These are phyloP conservation scores for Mycena floridula DNA, from an alignment of 768 basidiomycete genomes.

Conservation along the genomic window DNA sequence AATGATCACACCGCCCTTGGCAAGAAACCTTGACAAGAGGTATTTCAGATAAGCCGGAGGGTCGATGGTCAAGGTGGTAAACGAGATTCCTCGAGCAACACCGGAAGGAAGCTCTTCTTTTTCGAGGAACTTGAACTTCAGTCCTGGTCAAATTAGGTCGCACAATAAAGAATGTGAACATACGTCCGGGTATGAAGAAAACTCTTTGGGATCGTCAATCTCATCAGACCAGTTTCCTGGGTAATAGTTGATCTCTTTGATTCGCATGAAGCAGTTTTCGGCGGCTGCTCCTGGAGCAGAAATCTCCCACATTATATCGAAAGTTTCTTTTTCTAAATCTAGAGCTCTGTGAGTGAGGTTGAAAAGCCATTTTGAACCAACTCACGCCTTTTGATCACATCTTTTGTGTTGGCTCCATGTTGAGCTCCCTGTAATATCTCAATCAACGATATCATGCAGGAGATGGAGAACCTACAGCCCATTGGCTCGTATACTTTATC, in stretches of 20 bases:
- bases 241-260: slow-evolving; percentile 38
- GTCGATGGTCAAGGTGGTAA: slow-evolving; percentile 13
- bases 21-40: slow-evolving; percentile 58
- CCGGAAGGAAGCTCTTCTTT: slow-evolving; percentile 29
- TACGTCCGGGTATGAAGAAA: too few relatives aligned
- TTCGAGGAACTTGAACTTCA: not conserved
- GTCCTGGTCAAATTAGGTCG: too few relatives aligned
- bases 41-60: slow-evolving; percentile 63
- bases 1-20: slow-evolving; percentile 52
- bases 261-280: slow-evolving; percentile 39
- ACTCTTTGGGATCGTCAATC: not conserved
- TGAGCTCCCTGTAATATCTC: slow-evolving; percentile 41
- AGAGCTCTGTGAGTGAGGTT: slow-evolving; percentile 26
- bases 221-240: slow-evolving; percentile 1
- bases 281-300: slow-evolving; percentile 29
- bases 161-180: too few relatives aligned
- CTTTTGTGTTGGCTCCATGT: too few relatives aligned
- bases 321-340: slow-evolving; percentile 49
- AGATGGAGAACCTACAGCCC: slow-evolving; percentile 37
- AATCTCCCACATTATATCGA: slow-evolving; percentile 42
- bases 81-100: slow-evolving; percentile 43
- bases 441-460: not conserved
- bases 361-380: not conserved
- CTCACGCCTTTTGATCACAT: slow-evolving; percentile 8
- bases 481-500: slow-evolving; percentile 46